Base-by-base conservation (phyloP, 345 rosid genomes). In the Dimocarpus longan region DNA sequence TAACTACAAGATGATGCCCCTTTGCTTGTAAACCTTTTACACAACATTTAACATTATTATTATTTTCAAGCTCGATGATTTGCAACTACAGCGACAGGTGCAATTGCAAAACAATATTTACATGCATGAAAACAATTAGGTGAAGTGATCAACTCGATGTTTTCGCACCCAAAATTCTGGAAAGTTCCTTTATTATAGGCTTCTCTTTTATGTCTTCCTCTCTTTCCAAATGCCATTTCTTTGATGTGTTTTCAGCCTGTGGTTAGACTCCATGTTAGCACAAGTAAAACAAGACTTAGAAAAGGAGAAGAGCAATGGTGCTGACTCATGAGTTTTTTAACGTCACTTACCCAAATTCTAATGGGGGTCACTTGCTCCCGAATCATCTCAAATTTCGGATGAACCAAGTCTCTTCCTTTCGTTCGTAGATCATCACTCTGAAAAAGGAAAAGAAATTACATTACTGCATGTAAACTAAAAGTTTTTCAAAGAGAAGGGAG, bases 121-220 rank as follows among this genome's bases (percentile, higher is more conserved):
- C 66, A 26, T 15, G 12, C 24, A 22, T 8, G 10, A 10, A 5
- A 52, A 12, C 62, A 63, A 10, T n/a, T 40, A 22, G 8, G 43
- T 28, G 71, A 39, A 78, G 50, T n/a, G n/a, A 52, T 85, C 82
- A 86, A 76, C 21, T 69, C 46, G 85, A 76, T 24, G 84, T 68
- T 85, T 76, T 92, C 0, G 83, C 87, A 44, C 97, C 93, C 8
- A 92, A 81, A 76, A 86, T 78, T 81, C 76, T 92, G 4, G 97
- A 89, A 50, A 95, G 94, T 82, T 91, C 93, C 87, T 90, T 92
- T 40, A 93, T 71, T 18, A 95, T 82, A 16, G 94, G 93, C 44
- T 84, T 92, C 84, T 89, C 90, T 87, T 92, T 90, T 37, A 89
- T 67, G 43, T 70, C 85, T 48, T 80, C 89, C 19, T 83, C 77